Conservation (phyloP, 192 early-diverging fungal genomes). For the Umbelopsis ramanniana region DNA sequence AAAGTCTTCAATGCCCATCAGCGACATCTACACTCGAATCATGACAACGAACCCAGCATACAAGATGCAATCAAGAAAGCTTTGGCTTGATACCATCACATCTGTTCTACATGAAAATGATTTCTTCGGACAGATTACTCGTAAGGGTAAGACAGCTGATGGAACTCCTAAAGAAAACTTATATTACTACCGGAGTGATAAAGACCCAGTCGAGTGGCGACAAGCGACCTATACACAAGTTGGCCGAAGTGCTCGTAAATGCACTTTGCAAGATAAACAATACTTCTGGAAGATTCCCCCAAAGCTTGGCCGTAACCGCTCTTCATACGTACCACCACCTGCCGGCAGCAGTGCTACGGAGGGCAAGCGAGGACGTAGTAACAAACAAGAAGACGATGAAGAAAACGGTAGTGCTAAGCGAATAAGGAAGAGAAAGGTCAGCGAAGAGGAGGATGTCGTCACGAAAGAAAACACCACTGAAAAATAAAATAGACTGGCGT, state of each 20-base stretch:
- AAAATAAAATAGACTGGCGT: not conserved
- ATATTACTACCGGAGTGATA: constrained; percentile 57
- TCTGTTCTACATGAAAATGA: constrained; percentile 43
- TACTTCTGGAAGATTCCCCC: constrained; percentile 64
- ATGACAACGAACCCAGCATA: constrained; percentile 48
- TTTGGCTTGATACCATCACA: constrained; percentile 43
- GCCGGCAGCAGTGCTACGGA: constrained; percentile 1
- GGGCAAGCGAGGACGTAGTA: constrained; percentile 10
- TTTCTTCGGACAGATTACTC: constrained; percentile 56
- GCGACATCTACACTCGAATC: constrained; percentile 54
- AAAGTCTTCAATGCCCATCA: constrained; percentile 58
- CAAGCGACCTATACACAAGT: constrained; percentile 53
- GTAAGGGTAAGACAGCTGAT: constrained; percentile 60
- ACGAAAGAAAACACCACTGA: not conserved
- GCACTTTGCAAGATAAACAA: constrained; percentile 55
- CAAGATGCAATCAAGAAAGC: constrained; percentile 32
- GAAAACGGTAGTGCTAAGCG: too few species aligned
- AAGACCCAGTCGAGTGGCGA: constrained; percentile 58
- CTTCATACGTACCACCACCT: constrained; percentile 42
- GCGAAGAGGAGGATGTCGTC: not conserved
- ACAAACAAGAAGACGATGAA: constrained; percentile 5
- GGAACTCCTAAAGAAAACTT: constrained; percentile 56
- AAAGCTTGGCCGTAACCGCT: constrained; percentile 54
- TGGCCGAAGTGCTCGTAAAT: constrained; percentile 56
- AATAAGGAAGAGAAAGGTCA: not conserved